These are phyloP conservation scores for Saccharomyces uvarum DNA, from an alignment of 1,139 yeast species.

Conservation along the genomic window DNA sequence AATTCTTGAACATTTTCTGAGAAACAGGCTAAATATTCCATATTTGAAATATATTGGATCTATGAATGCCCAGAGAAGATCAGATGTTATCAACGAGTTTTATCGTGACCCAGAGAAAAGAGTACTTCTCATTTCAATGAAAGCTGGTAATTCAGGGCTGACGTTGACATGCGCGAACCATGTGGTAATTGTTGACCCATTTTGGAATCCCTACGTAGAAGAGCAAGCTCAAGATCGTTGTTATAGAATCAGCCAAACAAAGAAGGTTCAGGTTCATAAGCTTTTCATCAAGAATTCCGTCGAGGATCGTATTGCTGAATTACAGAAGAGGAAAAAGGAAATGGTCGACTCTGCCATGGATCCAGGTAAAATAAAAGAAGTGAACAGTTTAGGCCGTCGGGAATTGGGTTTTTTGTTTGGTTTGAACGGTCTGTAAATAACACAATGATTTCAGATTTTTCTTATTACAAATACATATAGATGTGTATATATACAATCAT, in stretches of 20 bases:
- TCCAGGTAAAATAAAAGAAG: constrained; percentile 59
- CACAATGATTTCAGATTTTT: neutral
- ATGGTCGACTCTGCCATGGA: constrained; percentile 77
- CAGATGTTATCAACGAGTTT: constrained; percentile 54
- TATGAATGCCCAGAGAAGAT: constrained; percentile 61
- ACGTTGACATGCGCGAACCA: constrained; percentile 91
- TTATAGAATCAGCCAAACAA: constrained; percentile 82
- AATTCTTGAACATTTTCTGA: constrained; percentile 52
- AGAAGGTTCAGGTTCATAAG: constrained; percentile 67
- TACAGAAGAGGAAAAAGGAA: constrained; percentile 68
- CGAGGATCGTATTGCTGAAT: constrained; percentile 74
- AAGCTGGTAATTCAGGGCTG: constrained; percentile 89
- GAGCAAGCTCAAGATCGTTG: constrained; percentile 95
- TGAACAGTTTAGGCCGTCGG: constrained; percentile 56
- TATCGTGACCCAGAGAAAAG: constrained; percentile 46
- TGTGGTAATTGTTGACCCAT: constrained; percentile 84
- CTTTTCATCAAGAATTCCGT: constrained; percentile 61
- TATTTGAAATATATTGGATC: constrained; percentile 73
- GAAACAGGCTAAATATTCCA: constrained; percentile 37
- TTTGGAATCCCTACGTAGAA: constrained; percentile 95
- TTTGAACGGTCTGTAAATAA: constrained; percentile 35
- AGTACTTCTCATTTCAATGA: constrained; percentile 65
- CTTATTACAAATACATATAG: neutral
- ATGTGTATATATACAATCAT: neutral
- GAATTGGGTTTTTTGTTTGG: constrained; percentile 81